Conservation (phyloP, 345 rosid genomes). For the Erodium maritimum region DNA sequence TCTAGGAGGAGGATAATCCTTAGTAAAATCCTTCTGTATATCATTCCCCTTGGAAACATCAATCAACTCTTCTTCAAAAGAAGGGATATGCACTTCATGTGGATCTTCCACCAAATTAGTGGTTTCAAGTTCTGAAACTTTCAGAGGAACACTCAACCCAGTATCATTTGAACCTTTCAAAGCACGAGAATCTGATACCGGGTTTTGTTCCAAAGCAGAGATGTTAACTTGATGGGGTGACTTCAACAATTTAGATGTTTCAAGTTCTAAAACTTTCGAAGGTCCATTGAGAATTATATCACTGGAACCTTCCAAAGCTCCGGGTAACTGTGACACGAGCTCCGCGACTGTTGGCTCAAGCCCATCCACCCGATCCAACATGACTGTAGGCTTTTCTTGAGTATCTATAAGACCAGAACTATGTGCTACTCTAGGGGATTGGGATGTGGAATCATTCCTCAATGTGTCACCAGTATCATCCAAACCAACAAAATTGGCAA, state of each 20-base stretch:
- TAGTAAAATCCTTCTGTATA: conserved; percentile 10
- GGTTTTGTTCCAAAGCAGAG: conserved; percentile 8
- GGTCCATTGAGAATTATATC: conserved; percentile 6
- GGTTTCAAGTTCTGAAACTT: conserved; percentile 5
- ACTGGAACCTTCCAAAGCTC: conserved; percentile 5
- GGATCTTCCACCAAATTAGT: conserved; percentile 7
- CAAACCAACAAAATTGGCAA: conserved; percentile 2
- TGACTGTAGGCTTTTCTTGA: neutral
- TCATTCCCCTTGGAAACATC: conserved; percentile 1
- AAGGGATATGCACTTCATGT: conserved; percentile 9
- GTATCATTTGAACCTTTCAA: conserved; percentile 3
- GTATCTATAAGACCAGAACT: neutral
- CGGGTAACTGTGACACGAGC: conserved; percentile 4
- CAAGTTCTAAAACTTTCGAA: conserved; percentile 3
- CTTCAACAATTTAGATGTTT: conserved; percentile 5
- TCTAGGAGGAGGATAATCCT: conserved; percentile 36
- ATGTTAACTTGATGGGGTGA: conserved; percentile 8
- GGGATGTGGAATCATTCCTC: neutral
- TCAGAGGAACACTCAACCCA: conserved; percentile 2
- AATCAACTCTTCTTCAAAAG: conserved; percentile 8
- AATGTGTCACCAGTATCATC: conserved; percentile 4
- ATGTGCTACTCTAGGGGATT: neutral
- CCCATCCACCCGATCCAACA: neutral
- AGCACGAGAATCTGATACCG: conserved; percentile 1
- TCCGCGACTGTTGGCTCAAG: conserved; percentile 4